Percentiles rank a stretch among this genome's conserved stretches.
These are phyloP conservation scores for Saposhnikovia divaricata DNA, from an alignment of 129 eudicot genomes.

Conservation along the genomic window DNA sequence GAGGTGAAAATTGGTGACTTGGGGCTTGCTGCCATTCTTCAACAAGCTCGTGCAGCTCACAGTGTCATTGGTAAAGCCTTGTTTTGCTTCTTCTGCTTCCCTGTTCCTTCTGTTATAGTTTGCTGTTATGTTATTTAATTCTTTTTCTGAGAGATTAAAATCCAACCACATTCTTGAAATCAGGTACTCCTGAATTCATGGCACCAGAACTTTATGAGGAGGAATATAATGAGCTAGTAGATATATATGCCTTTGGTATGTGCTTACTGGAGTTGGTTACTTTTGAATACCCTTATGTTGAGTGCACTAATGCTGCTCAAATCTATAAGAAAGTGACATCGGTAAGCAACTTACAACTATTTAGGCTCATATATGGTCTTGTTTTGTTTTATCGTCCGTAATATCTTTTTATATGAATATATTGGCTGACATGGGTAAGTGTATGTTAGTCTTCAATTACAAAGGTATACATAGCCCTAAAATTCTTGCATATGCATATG, in stretches of 20 bases:
- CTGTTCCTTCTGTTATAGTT: conserved; percentile 2
- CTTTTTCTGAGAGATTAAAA: conserved; percentile 1
- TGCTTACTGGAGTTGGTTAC: conserved; percentile 95
- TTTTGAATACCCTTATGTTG: conserved; percentile 86
- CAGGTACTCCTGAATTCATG: conserved; percentile 98
- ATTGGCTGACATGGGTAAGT: not conserved
- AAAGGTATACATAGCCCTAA: not conserved
- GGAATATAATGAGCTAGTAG: conserved; percentile 94
- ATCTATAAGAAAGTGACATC: conserved; percentile 91
- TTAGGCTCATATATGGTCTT: not conserved
- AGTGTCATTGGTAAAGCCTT: conserved; percentile 77
- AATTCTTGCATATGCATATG: not conserved
- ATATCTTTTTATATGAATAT: not conserved
- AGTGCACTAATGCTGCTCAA: conserved; percentile 94
- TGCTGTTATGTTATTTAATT: not conserved
- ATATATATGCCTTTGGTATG: conserved; percentile 98
- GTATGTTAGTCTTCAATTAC: not conserved
- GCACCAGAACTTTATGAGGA: conserved; percentile 98
- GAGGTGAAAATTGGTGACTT: conserved; percentile 96
- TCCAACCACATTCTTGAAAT: conserved; percentile 5
- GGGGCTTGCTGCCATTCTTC: conserved; percentile 92
- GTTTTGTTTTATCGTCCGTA: not conserved
- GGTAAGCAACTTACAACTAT: conserved; percentile 37
- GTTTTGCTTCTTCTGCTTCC: conserved; percentile 1
- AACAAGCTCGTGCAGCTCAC: conserved; percentile 80